Evolutionary conservation across 495 filamentous ascomycete genomes (phyloP).

Genomic region (Pseudomonodictys pantanalensis): DNA sequence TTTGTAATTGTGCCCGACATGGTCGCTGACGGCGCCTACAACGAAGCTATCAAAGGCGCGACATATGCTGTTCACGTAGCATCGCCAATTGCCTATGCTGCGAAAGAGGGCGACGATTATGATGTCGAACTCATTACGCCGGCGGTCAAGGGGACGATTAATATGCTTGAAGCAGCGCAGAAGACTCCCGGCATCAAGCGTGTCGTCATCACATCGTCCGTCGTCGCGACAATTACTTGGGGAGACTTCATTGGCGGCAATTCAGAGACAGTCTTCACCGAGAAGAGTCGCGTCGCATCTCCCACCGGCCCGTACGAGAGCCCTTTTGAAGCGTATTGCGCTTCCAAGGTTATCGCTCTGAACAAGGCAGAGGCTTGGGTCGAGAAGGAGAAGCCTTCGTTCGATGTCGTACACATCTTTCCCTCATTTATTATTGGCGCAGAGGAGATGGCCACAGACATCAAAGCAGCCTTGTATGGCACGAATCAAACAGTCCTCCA

Average conservation of each 20-base stretch:
- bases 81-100: conserved; percentile 41
- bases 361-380: conserved; percentile 46
- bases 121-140: conserved; percentile 39
- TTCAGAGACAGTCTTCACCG: background rate
- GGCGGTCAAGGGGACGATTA: conserved; percentile 41
- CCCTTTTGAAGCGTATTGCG: conserved; percentile 39
- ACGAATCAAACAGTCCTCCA: conserved; percentile 11
- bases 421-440: conserved; percentile 48
- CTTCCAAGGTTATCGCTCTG: conserved; percentile 43
- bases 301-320: conserved; percentile 7
- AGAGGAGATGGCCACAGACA: conserved; percentile 43
- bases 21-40: conserved; percentile 44
- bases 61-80: conserved; percentile 54
- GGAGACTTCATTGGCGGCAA: background rate
- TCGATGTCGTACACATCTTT: conserved; percentile 49
- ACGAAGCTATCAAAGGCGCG: conserved; percentile 47
- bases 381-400: conserved; percentile 42
- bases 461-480: conserved; percentile 31
- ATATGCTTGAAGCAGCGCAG: conserved; percentile 44
- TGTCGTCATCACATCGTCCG: conserved; percentile 47
- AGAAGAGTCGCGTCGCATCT: background rate
- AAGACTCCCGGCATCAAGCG: conserved; percentile 40
- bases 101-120: conserved; percentile 9
- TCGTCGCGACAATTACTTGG: conserved; percentile 37
- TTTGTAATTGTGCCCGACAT: conserved; percentile 52